These are phyloP conservation scores for Termitomyces sp. DNA, from an alignment of 1,284 basidiomycete genomes.

Conservation along the genomic window DNA sequence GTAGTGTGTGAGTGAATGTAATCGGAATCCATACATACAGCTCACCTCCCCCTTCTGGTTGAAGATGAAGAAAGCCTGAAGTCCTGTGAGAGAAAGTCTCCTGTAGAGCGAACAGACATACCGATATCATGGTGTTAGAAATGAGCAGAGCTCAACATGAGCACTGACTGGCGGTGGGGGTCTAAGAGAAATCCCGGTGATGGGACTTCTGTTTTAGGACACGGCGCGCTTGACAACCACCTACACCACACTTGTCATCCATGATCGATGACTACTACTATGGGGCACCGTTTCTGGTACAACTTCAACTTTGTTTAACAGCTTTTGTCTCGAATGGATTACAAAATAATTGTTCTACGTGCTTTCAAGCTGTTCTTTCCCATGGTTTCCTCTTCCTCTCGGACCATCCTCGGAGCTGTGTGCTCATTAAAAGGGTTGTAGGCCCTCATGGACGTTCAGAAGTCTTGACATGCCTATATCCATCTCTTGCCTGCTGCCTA, in stretches of 20 bases:
- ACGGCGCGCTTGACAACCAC: background rate
- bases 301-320: background rate
- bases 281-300: too few species aligned
- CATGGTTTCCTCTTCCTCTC: background rate
- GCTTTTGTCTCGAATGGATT: background rate
- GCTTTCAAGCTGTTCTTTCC: constrained; percentile 1
- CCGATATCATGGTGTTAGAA: constrained; percentile 22
- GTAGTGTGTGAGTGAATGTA: constrained; percentile 4
- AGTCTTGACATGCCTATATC: constrained; percentile 2
- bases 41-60: constrained; percentile 95
- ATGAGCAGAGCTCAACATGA: background rate
- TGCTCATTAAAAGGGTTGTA: background rate
- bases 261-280: background rate
- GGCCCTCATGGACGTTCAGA: background rate
- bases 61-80: constrained; percentile 94
- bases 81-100: background rate
- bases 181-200: constrained; percentile 1
- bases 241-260: too few species aligned
- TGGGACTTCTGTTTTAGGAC: constrained; percentile 7
- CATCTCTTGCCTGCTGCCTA: background rate
- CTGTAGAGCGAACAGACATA: constrained; percentile 9
- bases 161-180: constrained; percentile 2
- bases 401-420: constrained; percentile 6
- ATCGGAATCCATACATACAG: constrained; percentile 5
- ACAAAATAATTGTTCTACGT: background rate